Evolutionary conservation across 2,329 filamentous ascomycete species (phyloP).

Genomic region (Fusarium marasasianum): DNA sequence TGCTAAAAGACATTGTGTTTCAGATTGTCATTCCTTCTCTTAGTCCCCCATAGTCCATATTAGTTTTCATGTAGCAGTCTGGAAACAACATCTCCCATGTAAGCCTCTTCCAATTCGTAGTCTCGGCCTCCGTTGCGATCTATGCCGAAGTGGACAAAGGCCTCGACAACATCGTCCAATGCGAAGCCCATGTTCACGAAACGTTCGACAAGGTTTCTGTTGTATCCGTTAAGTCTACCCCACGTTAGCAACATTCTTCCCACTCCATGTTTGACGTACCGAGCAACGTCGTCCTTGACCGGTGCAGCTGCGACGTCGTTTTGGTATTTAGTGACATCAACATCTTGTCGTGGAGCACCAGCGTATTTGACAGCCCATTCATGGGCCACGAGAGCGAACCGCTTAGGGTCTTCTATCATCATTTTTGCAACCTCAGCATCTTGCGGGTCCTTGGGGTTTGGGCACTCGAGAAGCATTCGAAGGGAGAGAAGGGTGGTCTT

Average conservation of each 20-base stretch:
- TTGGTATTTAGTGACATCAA: slow-evolving; percentile 55
- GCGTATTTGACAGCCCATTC: slow-evolving; percentile 92
- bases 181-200: slow-evolving; percentile 94
- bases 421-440: slow-evolving; percentile 95
- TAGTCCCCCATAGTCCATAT: background rate
- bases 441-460: slow-evolving; percentile 96
- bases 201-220: slow-evolving; percentile 80
- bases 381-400: slow-evolving; percentile 83
- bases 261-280: slow-evolving; percentile 40
- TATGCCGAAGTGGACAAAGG: slow-evolving; percentile 84
- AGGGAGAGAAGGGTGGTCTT: slow-evolving; percentile 94
- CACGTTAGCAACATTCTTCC: background rate
- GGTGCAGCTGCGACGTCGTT: slow-evolving; percentile 58
- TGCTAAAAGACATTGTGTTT: slow-evolving; percentile 25
- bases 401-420: slow-evolving; percentile 80
- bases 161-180: slow-evolving; percentile 83
- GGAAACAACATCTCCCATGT: slow-evolving; percentile 90
- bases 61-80: slow-evolving; percentile 81
- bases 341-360: slow-evolving; percentile 68
- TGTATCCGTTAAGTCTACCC: slow-evolving; percentile 86
- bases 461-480: slow-evolving; percentile 90
- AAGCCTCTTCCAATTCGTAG: slow-evolving; percentile 88
- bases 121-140: slow-evolving; percentile 80
- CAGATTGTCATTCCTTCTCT: slow-evolving; percentile 9
- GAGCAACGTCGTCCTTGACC: slow-evolving; percentile 28